Evolutionary conservation across 179 eudicot species (phyloP).

Genomic region (Vitellaria paradoxa): DNA sequence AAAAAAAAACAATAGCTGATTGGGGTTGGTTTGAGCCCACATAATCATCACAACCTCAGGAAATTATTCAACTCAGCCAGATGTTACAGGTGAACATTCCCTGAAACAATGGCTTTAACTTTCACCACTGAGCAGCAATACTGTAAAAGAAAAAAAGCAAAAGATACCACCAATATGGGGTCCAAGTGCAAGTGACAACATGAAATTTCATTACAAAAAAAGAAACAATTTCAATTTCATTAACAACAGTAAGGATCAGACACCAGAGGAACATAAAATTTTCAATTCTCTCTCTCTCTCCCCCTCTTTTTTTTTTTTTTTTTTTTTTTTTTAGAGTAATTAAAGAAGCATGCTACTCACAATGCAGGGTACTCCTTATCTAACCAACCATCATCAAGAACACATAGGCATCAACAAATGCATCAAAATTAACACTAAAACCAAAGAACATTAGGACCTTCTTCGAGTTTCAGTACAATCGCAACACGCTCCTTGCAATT

Average conservation of each 20-base stretch:
- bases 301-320: not conserved
- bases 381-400: slow-evolving; percentile 21
- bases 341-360: slow-evolving; percentile 16
- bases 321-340: slow-evolving; percentile 1
- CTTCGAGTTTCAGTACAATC: slow-evolving; percentile 48
- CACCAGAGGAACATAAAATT: not conserved
- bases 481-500: slow-evolving; percentile 63
- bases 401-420: slow-evolving; percentile 21
- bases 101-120: slow-evolving; percentile 1
- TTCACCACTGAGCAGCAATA: slow-evolving; percentile 2
- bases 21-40: too few species aligned
- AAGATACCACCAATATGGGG: slow-evolving; percentile 10
- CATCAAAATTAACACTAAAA: slow-evolving; percentile 17
- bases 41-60: too few species aligned
- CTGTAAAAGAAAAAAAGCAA: not conserved
- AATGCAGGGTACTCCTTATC: slow-evolving; percentile 16
- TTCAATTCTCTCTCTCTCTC: too few species aligned
- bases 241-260: not conserved
- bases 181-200: slow-evolving; percentile 10
- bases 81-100: slow-evolving; percentile 5
- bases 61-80: not conserved
- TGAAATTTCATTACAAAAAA: not conserved
- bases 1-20: too few species aligned
- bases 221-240: not conserved
- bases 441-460: slow-evolving; percentile 20